These are phyloP conservation scores for Eragrostis nindensis DNA, from an alignment of 176 grass and related monocot genomes.

Conservation along the genomic window DNA sequence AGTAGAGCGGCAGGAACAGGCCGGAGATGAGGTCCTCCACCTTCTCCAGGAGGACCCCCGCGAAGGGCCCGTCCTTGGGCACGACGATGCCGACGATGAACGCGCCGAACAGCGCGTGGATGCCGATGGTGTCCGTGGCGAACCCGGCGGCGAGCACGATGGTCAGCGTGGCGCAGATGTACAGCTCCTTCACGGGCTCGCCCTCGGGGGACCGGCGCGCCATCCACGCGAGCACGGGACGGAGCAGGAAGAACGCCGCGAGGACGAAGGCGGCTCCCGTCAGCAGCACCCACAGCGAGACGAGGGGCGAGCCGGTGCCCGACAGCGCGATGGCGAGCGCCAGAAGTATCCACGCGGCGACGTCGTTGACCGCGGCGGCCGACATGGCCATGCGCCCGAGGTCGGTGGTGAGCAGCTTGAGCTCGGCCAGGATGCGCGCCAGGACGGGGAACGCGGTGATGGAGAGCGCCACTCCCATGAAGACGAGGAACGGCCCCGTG, in stretches of 20 bases:
- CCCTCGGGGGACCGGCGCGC: conserved; percentile 54
- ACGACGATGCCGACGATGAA: conserved; percentile 70
- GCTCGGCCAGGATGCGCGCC: conserved; percentile 69
- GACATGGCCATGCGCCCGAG: conserved; percentile 78
- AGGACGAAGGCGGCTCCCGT: conserved; percentile 39
- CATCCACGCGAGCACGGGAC: conserved; percentile 53
- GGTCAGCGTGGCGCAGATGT: conserved; percentile 59
- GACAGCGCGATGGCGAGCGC: conserved; percentile 70
- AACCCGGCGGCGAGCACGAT: conserved; percentile 65
- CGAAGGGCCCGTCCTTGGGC: conserved; percentile 68
- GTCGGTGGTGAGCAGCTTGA: conserved; percentile 72
- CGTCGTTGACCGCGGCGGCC: conserved; percentile 63
- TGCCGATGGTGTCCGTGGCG: conserved; percentile 67
- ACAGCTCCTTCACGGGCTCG: conserved; percentile 59
- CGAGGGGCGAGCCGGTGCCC: conserved; percentile 48
- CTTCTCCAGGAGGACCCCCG: conserved; percentile 71
- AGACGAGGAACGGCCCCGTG: conserved; percentile 59
- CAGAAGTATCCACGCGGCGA: conserved; percentile 63
- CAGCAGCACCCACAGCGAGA: conserved; percentile 64
- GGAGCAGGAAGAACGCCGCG: conserved; percentile 38
- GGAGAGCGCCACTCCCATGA: conserved; percentile 79
- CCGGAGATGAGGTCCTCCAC: conserved; percentile 73
- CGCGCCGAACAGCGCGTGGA: conserved; percentile 73
- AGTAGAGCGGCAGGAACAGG: conserved; percentile 76
- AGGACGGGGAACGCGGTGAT: conserved; percentile 72